These are phyloP conservation scores for Mortierella sp. DNA, from an alignment of 371 early-diverging fungal genomes.

Conservation along the genomic window DNA sequence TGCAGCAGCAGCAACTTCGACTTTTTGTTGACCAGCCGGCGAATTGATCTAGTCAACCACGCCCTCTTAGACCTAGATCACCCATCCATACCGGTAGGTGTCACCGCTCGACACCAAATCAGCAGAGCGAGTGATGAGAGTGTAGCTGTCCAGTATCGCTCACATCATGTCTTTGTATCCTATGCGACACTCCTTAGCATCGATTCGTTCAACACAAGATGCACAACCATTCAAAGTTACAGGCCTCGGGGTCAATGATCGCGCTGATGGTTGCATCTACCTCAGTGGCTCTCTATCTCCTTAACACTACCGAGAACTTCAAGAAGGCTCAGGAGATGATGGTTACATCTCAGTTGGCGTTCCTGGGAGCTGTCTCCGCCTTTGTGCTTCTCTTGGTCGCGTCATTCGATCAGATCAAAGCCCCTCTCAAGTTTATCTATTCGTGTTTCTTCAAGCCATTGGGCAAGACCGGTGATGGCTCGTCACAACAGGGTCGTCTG, in stretches of 20 bases:
- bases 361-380: constrained; percentile 31
- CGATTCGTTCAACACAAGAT: too few species aligned
- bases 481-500: constrained; percentile 64
- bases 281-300: constrained; percentile 35
- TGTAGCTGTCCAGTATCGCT: too few species aligned
- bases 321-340: constrained; percentile 46
- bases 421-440: constrained; percentile 67
- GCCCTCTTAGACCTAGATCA: not conserved
- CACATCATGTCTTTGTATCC: too few species aligned
- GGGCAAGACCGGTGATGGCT: constrained; percentile 61
- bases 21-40: not conserved
- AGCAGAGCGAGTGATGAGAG: too few species aligned
- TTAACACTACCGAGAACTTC: constrained; percentile 47
- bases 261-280: constrained; percentile 42
- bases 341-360: constrained; percentile 46
- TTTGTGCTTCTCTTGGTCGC: constrained; percentile 36
- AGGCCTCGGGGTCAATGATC: constrained; percentile 22
- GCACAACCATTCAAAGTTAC: constrained; percentile 20
- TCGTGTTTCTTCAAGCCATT: constrained; percentile 84
- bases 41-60: not conserved
- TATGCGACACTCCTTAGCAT: too few species aligned
- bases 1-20: not conserved
- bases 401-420: constrained; percentile 49
- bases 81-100: too few species aligned
- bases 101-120: too few species aligned